A percentile compares a stretch with the other conserved stretches of the same genome.
These are phyloP conservation scores for Cryptococcus maquisensis DNA, from an alignment of 1,284 basidiomycete species.

Conservation along the genomic window DNA sequence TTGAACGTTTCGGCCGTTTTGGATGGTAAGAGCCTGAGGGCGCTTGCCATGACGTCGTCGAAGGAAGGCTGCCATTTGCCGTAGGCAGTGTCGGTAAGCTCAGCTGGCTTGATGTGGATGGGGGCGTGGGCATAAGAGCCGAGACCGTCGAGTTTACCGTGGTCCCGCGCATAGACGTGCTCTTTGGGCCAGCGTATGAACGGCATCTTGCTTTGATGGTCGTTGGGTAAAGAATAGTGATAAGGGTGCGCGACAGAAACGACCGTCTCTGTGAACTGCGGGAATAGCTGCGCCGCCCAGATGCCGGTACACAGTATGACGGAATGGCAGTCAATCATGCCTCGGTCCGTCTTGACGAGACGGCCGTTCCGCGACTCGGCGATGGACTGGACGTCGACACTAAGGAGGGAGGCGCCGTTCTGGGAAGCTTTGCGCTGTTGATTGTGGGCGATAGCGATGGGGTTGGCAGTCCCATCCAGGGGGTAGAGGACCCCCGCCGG, in stretches of 20 bases:
- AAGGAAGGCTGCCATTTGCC: slow-evolving; percentile 18
- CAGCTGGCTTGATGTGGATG: slow-evolving; percentile 3
- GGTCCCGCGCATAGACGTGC: slow-evolving; percentile 30
- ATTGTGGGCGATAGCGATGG: slow-evolving; percentile 6
- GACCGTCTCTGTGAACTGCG: slow-evolving; percentile 7
- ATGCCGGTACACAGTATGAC: slow-evolving; percentile 27
- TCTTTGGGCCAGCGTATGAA: slow-evolving; percentile 23
- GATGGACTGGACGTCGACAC: slow-evolving; percentile 14
- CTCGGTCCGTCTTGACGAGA: slow-evolving; percentile 2
- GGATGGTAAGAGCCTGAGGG: slow-evolving; percentile 10
- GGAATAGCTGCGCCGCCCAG: slow-evolving; percentile 29
- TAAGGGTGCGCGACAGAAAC: slow-evolving; percentile 31
- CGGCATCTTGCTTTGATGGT: slow-evolving; percentile 5
- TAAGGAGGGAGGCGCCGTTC: slow-evolving; percentile 11
- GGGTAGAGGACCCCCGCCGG: slow-evolving; percentile 8
- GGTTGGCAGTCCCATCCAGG: slow-evolving; percentile 24
- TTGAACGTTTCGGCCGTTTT: slow-evolving; percentile 12
- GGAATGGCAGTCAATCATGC: slow-evolving; percentile 5
- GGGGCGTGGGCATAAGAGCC: slow-evolving; percentile 27
- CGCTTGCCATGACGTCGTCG: slow-evolving; percentile 9
- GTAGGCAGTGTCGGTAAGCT: slow-evolving; percentile 12
- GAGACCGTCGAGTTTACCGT: slow-evolving; percentile 26
- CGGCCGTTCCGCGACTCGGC: neutral
- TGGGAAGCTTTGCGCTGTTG: slow-evolving; percentile 12
- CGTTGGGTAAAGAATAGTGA: slow-evolving; percentile 8